Evolutionary conservation across 1,284 basidiomycete genomes (phyloP), one percentile per base, ranked within the genome.

Genomic region (Flammula alnicola): DNA sequence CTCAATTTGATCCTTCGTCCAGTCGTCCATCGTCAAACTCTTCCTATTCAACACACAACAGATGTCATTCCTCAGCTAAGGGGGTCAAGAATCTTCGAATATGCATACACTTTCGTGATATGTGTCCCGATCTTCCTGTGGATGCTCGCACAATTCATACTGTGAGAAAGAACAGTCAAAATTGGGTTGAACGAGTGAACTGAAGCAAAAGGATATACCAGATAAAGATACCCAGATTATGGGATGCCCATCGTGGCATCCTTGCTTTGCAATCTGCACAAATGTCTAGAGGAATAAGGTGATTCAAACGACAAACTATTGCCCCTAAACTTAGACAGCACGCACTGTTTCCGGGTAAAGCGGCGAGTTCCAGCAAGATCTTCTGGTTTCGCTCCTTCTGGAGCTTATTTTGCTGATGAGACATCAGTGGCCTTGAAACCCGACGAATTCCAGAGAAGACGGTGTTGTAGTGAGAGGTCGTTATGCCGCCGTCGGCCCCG

Each of bases 91-190:
- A n/a, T n/a, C n/a, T n/a, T n/a, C n/a, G n/a, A n/a, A 38, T 26
- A 33, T 17, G 59, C 67, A 46, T 59, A 91, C 89, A 93, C 86
- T 81, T 92, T 91, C 3, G 86, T 81, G 55, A 93, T 74, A 64
- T 93, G 91, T 6, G 90, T 92, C 11, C 92, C 92, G 56, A 95
- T 88, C 75, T 93, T 93, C 50, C 92, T 79, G 69, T 95, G 92
- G 40, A 93, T 84, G 56, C 88, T 88, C 23, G 91, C 92, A 64
- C 92, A 95, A 59, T 80, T 81, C 33, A 93, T 77, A 60, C 91
- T 91, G 50, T 36, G 60, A 43, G 16, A 25, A 39, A 17, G 39
- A 36, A 39, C 36, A 29, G 19, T 38, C 32, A n/a, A n/a, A n/a
- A n/a, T n/a, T n/a, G n/a, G n/a, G n/a, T n/a, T n/a, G 11, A 31